A percentile compares a stretch with the other conserved stretches of the same genome.
Evolutionary conservation across 192 early-diverging fungal genomes (phyloP).

Genomic region (Umbelopsis sp.): DNA sequence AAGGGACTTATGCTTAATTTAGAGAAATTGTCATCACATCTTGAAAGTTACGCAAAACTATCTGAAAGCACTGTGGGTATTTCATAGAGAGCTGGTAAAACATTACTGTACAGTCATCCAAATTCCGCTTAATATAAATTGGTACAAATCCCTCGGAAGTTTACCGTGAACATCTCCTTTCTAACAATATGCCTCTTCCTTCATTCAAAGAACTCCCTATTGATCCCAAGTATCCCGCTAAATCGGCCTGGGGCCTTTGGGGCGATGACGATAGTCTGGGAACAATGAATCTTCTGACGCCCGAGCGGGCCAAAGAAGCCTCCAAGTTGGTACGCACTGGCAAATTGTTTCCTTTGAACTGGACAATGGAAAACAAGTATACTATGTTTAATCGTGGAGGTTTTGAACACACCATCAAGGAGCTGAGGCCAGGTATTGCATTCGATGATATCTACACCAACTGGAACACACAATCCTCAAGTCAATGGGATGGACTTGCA

Average conservation of each 20-base stretch:
- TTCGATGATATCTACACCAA: constrained; percentile 38
- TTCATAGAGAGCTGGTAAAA: neutral
- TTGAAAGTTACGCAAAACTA: neutral
- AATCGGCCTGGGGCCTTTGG: constrained; percentile 31
- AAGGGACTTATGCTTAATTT: too few relatives aligned
- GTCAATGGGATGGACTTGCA: constrained; percentile 37
- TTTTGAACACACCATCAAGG: constrained; percentile 1
- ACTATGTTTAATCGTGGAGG: constrained; percentile 14
- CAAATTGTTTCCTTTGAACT: constrained; percentile 32
- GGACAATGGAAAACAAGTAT: constrained; percentile 20
- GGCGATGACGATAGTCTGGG: constrained; percentile 29
- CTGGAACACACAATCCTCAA: constrained; percentile 36
- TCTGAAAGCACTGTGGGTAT: neutral
- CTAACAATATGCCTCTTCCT: constrained; percentile 4
- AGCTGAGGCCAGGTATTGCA: neutral
- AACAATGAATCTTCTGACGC: constrained; percentile 14
- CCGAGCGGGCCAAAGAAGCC: constrained; percentile 17
- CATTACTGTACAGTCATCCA: neutral
- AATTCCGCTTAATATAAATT: neutral
- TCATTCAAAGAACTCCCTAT: constrained; percentile 21
- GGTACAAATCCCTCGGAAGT: too few relatives aligned
- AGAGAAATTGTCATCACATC: too few relatives aligned
- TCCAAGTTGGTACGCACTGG: constrained; percentile 25
- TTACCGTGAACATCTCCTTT: neutral
- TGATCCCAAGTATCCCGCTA: constrained; percentile 25